These are phyloP conservation scores for Botrytis galanthina DNA, from an alignment of 2,329 filamentous ascomycete species.

Conservation along the genomic window DNA sequence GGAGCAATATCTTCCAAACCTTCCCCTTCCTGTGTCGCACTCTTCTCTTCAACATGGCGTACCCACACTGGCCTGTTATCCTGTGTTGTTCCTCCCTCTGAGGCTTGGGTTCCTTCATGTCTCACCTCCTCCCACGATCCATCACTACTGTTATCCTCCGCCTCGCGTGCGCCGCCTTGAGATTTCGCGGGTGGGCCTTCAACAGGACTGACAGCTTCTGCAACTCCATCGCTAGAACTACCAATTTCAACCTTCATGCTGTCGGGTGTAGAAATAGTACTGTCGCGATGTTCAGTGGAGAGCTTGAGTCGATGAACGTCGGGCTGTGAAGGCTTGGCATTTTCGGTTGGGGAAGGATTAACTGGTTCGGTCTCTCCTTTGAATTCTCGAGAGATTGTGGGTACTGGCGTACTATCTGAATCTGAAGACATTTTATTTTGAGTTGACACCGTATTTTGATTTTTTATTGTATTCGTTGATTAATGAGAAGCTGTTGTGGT, in stretches of 20 bases:
- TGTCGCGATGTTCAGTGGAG: neutral
- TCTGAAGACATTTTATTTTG: neutral
- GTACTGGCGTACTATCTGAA: conserved; percentile 5
- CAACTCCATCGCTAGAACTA: neutral
- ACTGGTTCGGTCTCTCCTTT: neutral
- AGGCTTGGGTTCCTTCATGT: neutral
- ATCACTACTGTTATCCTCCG: conserved; percentile 1
- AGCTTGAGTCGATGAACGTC: neutral
- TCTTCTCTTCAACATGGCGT: neutral
- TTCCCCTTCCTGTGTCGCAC: neutral
- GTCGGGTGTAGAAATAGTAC: neutral
- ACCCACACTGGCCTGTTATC: neutral
- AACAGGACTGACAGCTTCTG: neutral
- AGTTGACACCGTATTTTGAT: too few species aligned
- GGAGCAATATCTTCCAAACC: conserved; percentile 4
- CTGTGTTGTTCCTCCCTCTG: neutral
- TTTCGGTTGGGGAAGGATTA: neutral
- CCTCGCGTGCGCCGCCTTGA: neutral
- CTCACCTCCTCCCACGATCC: conserved; percentile 13
- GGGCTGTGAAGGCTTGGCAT: neutral
- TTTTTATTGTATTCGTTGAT: neutral
- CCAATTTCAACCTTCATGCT: conserved; percentile 7
- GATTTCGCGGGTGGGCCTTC: neutral
- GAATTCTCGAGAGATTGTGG: neutral
- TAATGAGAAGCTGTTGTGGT: neutral